Evolutionary conservation across 1,139 yeast species (phyloP).

Genomic region (Kodamaea fungicola): DNA sequence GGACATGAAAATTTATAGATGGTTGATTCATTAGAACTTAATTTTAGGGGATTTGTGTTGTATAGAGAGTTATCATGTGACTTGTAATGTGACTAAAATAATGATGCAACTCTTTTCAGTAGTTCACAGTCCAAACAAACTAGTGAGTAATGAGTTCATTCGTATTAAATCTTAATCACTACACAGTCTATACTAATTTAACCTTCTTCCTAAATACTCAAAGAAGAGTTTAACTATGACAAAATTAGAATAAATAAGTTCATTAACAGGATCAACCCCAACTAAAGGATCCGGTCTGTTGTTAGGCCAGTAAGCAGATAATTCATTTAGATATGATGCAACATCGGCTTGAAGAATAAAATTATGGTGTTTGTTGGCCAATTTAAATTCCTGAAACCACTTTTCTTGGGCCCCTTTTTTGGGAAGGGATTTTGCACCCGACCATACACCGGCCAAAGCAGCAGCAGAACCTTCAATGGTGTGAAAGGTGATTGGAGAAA

Average conservation of each 20-base stretch:
- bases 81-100: too few relatives aligned
- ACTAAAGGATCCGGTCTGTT: constrained; percentile 25
- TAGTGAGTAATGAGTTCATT: too few relatives aligned
- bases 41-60: too few relatives aligned
- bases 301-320: constrained; percentile 19
- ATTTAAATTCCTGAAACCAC: constrained; percentile 19
- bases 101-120: too few relatives aligned
- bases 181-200: too few relatives aligned
- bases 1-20: constrained; percentile 39
- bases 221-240: constrained; percentile 6
- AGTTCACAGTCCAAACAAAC: too few relatives aligned
- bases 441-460: constrained; percentile 48
- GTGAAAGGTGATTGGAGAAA: constrained; percentile 39
- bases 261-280: constrained; percentile 20
- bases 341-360: constrained; percentile 21
- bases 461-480: constrained; percentile 43
- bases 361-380: constrained; percentile 12
- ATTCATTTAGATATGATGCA: constrained; percentile 21
- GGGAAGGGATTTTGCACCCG: constrained; percentile 25
- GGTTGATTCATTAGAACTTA: constrained; percentile 33
- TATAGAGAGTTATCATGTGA: too few relatives aligned
- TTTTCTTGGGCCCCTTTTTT: constrained; percentile 23
- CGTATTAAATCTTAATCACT: too few relatives aligned
- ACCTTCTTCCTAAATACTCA: neutral
- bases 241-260: constrained; percentile 18